Conservation (phyloP, 2,329 filamentous ascomycete genomes). For the Trichoderma atrobrunneum region DNA sequence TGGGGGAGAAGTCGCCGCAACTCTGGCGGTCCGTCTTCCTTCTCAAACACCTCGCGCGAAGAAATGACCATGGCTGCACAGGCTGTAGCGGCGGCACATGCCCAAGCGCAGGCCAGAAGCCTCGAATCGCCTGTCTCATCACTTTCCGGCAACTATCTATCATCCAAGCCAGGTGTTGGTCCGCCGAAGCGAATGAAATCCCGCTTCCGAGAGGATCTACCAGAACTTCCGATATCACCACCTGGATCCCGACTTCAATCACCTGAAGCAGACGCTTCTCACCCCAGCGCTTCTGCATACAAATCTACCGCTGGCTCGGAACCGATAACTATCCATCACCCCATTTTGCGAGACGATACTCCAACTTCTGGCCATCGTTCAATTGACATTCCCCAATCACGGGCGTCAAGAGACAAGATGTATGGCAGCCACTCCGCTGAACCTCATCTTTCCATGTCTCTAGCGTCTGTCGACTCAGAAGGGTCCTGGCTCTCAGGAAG, state of each 20-base stretch:
- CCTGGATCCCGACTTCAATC: slow-evolving; percentile 79
- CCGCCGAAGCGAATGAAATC: slow-evolving; percentile 79
- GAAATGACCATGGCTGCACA: slow-evolving; percentile 58
- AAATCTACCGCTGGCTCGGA: slow-evolving; percentile 27
- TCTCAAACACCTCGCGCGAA: slow-evolving; percentile 87
- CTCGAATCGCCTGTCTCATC: slow-evolving; percentile 3
- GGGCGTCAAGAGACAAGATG: slow-evolving; percentile 27
- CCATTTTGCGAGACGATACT: slow-evolving; percentile 41
- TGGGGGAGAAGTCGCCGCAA: slow-evolving; percentile 61
- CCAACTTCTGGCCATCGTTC: slow-evolving; percentile 45
- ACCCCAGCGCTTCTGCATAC: slow-evolving; percentile 34
- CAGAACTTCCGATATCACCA: slow-evolving; percentile 81
- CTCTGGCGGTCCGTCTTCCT: slow-evolving; percentile 65
- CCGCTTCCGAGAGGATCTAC: slow-evolving; percentile 88
- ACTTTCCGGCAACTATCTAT: slow-evolving; percentile 28
- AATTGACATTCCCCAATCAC: slow-evolving; percentile 29
- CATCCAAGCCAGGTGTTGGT: slow-evolving; percentile 38
- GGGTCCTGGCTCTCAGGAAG: slow-evolving; percentile 91
- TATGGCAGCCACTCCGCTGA: slow-evolving; percentile 47
- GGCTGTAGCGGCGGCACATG: slow-evolving; percentile 27
- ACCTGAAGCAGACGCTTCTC: slow-evolving; percentile 58
- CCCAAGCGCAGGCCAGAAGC: slow-evolving; percentile 31
- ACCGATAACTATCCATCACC: slow-evolving; percentile 25
- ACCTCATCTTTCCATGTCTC: slow-evolving; percentile 73
- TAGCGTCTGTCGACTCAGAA: slow-evolving; percentile 93